phyloP scores from a whole-genome alignment of 345 rosid species.

The thale cress (Arabidopsis thaliana) region DNA sequence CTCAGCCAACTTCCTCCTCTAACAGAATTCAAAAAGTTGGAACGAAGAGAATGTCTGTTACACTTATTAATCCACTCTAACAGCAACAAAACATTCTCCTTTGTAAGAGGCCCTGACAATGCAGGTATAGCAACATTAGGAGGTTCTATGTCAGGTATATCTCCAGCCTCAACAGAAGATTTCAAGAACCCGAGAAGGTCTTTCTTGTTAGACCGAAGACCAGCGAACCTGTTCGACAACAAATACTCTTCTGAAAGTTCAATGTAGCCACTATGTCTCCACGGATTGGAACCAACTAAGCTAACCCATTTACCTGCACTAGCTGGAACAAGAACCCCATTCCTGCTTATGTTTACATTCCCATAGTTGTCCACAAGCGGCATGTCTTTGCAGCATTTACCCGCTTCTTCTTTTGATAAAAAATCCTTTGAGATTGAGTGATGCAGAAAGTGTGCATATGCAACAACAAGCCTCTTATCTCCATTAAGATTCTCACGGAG shows the following conservation, averaged over 20 bases:
- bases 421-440: slow-evolving; percentile 44
- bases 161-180: slow-evolving; percentile 46
- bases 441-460: slow-evolving; percentile 62
- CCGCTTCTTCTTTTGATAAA: slow-evolving; percentile 43
- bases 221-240: slow-evolving; percentile 46
- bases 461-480: slow-evolving; percentile 50
- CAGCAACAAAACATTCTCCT: slow-evolving; percentile 59
- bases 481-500: slow-evolving; percentile 29
- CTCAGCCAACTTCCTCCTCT: slow-evolving; percentile 68
- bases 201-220: slow-evolving; percentile 40
- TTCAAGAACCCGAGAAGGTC: slow-evolving; percentile 54
- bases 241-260: slow-evolving; percentile 65
- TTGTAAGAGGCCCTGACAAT: slow-evolving; percentile 56
- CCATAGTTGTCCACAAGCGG: slow-evolving; percentile 70
- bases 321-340: slow-evolving; percentile 69
- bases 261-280: slow-evolving; percentile 54
- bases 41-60: slow-evolving; percentile 37
- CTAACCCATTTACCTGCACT: slow-evolving; percentile 66
- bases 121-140: slow-evolving; percentile 62
- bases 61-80: slow-evolving; percentile 57
- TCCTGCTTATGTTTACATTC: slow-evolving; percentile 19
- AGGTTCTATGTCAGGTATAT: slow-evolving; percentile 60
- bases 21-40: slow-evolving; percentile 55
- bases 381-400: slow-evolving; percentile 44
- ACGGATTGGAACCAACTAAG: slow-evolving; percentile 58